Evolutionary conservation across 768 basidiomycete genomes (phyloP).

Genomic region (Infundibulicybe gibba): DNA sequence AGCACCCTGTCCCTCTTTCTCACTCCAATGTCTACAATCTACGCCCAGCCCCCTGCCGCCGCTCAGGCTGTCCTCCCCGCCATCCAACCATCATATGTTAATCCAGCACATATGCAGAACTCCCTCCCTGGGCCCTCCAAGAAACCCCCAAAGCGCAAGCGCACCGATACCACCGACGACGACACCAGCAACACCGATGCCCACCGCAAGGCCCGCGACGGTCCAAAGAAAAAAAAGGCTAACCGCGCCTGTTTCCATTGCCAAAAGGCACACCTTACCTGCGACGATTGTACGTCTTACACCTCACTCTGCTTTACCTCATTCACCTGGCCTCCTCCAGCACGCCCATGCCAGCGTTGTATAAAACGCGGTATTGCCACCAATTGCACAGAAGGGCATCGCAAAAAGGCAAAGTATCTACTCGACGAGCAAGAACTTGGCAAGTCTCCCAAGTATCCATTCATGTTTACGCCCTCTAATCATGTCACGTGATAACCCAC

Average conservation of each 20-base stretch:
- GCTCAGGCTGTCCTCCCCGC: constrained; percentile 32
- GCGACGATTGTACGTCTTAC: constrained; percentile 82
- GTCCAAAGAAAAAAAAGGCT: constrained; percentile 93
- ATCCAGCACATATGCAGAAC: constrained; percentile 39
- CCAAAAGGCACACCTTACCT: constrained; percentile 97
- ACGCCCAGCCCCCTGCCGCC: constrained; percentile 23
- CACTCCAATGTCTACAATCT: background rate
- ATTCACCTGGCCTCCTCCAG: constrained; percentile 35
- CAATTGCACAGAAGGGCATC: constrained; percentile 89
- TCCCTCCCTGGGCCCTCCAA: constrained; percentile 45
- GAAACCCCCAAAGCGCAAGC: constrained; percentile 54
- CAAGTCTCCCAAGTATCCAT: constrained; percentile 30
- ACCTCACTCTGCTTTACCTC: constrained; percentile 14
- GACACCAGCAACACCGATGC: constrained; percentile 35
- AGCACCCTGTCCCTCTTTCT: too few species aligned
- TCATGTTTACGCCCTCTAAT: constrained; percentile 15
- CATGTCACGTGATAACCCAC: constrained; percentile 29
- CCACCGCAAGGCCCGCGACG: constrained; percentile 60
- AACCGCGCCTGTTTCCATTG: constrained; percentile 93
- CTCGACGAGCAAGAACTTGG: constrained; percentile 92
- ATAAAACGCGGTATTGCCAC: constrained; percentile 88
- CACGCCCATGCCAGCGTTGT: constrained; percentile 94
- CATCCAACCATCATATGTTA: constrained; percentile 29
- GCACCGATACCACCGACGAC: constrained; percentile 57
- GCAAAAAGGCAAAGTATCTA: constrained; percentile 98